Evolutionary conservation across 345 rosid species (phyloP).

Genomic region (Camelina hispida): DNA sequence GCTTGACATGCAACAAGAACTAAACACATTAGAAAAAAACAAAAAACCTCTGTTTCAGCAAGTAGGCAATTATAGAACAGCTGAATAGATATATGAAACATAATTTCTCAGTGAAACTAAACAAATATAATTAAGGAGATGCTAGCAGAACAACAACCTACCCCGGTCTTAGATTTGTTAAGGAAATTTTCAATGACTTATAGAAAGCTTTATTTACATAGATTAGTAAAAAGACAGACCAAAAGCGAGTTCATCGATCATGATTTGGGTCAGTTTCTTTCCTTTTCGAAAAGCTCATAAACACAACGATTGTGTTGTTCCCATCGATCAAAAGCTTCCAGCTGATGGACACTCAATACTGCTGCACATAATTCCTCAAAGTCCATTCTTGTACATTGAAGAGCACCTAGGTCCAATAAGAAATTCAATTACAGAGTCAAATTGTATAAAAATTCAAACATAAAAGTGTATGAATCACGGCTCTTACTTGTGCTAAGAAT

Average conservation of each 20-base stretch:
- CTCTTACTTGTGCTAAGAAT: conserved; percentile 77
- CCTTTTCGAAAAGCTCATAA: conserved; percentile 89
- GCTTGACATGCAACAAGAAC: no score
- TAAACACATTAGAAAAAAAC: no score
- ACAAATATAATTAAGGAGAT: no score
- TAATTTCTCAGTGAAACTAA: no score
- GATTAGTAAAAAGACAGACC: no score
- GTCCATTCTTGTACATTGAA: conserved; percentile 89
- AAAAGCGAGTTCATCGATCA: no score
- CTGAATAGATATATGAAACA: no score
- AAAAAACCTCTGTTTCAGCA: no score
- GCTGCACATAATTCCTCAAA: conserved; percentile 97
- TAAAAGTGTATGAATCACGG: neutral
- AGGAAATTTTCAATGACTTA: conserved; percentile 56
- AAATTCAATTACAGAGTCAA: conserved; percentile 3
- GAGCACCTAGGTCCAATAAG: conserved; percentile 61
- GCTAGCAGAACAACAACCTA: no score
- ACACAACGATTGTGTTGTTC: conserved; percentile 89
- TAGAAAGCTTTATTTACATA: no score
- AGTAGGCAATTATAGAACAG: no score
- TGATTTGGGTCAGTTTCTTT: conserved; percentile 81
- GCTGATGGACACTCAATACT: conserved; percentile 82
- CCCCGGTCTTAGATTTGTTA: no score
- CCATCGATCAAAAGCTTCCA: conserved; percentile 90
- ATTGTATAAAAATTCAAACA: neutral